Evolutionary conservation across 306 rosid genomes (phyloP), one percentile per base, ranked within the genome.

Genomic region (Notholithocarpus densiflorus): DNA sequence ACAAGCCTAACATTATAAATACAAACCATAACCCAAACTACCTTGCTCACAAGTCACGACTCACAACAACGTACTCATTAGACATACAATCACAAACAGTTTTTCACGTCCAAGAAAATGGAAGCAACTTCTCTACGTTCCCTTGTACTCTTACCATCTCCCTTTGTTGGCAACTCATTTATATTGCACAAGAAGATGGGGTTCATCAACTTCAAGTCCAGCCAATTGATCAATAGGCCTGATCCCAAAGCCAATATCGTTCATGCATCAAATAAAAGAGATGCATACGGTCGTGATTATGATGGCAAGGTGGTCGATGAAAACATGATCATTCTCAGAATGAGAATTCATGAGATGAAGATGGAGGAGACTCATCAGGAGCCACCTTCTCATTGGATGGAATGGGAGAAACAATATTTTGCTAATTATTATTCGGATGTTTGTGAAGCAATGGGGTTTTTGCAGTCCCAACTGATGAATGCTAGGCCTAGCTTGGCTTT

Each of bases 321-420:
- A 68, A 83, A 68, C 84, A 90, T 90, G 92, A 84, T 90, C 19
- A 54, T 84, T 75, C 94, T 90, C 2, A 73, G 94, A 62, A 79
- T 72, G 82, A 61, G 90, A 74, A 88, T 90, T 59, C 92, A 73
- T 3, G 89, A 86, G 3, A 79, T 81, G 45, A 84, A 86, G 84
- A 81, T 53, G 86, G 1, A 34, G 73, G 62, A 75, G 27, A 82
- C 23, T 71, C 80, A 68, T 32, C 23, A 2, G 2, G 68, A 71
- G 14, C 62, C 73, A 23, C 71, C 79, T 32, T 48, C 53, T 48
- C 18, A 80, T 68, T 84, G 84, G 87, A 84, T 76, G 84, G 82
- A 80, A 26, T 84, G 87, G 84, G 87, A 84, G 76, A 84, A 76
- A 75, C 34, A 29, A 45, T 72, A 84, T 24, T 68, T 32, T 43